These are phyloP conservation scores for Eutrema japonicum DNA, from an alignment of 345 rosid genomes.

Conservation along the genomic window DNA sequence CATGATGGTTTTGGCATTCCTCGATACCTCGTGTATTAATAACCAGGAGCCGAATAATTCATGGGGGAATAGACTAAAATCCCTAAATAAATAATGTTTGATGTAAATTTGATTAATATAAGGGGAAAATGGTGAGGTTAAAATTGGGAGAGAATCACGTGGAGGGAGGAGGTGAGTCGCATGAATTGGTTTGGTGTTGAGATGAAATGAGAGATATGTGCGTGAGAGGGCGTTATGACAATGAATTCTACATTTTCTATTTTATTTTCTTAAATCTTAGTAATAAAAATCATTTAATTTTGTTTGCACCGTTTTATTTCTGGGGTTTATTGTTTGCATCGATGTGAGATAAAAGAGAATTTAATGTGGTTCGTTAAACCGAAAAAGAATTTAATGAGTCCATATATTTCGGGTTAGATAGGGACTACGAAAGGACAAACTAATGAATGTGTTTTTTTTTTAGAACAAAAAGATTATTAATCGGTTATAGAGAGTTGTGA, in stretches of 20 bases:
- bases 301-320: slow-evolving; percentile 33
- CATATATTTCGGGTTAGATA: slow-evolving; percentile 35
- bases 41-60: no score
- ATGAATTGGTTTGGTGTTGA: slow-evolving; percentile 39
- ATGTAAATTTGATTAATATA: slow-evolving; percentile 22
- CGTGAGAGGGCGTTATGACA: slow-evolving; percentile 39
- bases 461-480: not conserved
- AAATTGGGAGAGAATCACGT: slow-evolving; percentile 48
- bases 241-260: slow-evolving; percentile 38
- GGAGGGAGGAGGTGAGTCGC: slow-evolving; percentile 42
- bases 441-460: slow-evolving; percentile 24
- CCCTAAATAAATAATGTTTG: slow-evolving; percentile 2
- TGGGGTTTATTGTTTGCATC: slow-evolving; percentile 33
- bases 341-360: slow-evolving; percentile 30
- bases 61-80: no score
- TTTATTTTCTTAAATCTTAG: not conserved
- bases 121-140: slow-evolving; percentile 35
- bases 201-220: slow-evolving; percentile 41
- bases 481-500: slow-evolving; percentile 40
- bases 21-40: no score
- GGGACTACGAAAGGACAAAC: slow-evolving; percentile 30
- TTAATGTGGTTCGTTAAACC: slow-evolving; percentile 40
- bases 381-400: slow-evolving; percentile 29
- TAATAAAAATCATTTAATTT: slow-evolving; percentile 3
- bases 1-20: no score